These are phyloP conservation scores for Hansenula sp. DNA, from an alignment of 1,139 yeast species.

Conservation along the genomic window DNA sequence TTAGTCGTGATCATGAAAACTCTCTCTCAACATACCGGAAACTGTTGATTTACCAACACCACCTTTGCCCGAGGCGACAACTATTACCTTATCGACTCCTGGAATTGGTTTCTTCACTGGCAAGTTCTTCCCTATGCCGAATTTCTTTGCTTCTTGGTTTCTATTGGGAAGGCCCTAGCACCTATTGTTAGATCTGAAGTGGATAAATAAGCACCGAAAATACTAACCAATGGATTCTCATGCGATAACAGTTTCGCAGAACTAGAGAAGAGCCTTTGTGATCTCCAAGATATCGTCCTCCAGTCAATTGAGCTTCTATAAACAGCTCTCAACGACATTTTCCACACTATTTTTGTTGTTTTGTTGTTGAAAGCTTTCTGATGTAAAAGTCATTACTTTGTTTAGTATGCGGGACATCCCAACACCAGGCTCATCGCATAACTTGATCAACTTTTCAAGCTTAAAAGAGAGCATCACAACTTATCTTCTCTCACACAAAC, in stretches of 20 bases:
- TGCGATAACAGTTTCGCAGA: constrained; percentile 23
- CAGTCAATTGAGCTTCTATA: neutral
- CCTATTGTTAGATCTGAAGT: neutral
- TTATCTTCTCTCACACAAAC: too few relatives aligned
- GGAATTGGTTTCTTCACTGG: constrained; percentile 55
- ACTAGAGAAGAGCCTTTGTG: neutral
- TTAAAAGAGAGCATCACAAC: too few relatives aligned
- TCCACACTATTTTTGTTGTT: too few relatives aligned
- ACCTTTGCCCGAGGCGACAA: constrained; percentile 79
- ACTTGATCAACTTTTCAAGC: too few relatives aligned
- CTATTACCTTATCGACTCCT: constrained; percentile 54
- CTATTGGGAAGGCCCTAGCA: constrained; percentile 49
- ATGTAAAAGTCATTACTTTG: too few relatives aligned
- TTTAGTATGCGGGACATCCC: too few relatives aligned
- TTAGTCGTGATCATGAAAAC: neutral
- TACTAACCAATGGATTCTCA: constrained; percentile 50
- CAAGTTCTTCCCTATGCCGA: constrained; percentile 37
- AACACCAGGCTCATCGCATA: neutral
- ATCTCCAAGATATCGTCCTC: neutral
- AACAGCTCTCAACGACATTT: too few relatives aligned
- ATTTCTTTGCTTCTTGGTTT: constrained; percentile 32
- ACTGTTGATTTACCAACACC: constrained; percentile 66
- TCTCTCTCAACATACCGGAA: constrained; percentile 11
- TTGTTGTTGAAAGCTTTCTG: too few relatives aligned
- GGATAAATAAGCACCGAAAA: too few relatives aligned